These are phyloP conservation scores for Zygosaccharomyces siamensis DNA, from an alignment of 805 yeast genomes.

Conservation along the genomic window DNA sequence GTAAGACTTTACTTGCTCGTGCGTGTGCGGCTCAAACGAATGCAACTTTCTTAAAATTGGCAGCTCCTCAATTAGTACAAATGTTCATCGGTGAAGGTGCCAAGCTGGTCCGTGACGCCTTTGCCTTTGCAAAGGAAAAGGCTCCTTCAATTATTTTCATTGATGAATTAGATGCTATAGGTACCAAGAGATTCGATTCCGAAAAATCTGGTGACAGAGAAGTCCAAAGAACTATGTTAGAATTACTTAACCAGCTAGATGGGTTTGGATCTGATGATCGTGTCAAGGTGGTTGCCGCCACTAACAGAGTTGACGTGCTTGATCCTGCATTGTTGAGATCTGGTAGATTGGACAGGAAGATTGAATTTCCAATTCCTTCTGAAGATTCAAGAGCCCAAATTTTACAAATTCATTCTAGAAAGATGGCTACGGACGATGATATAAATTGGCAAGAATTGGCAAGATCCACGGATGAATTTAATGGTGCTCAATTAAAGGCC, in stretches of 20 bases:
- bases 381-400: constrained; percentile 98
- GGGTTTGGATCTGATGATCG: constrained; percentile 97
- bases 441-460: constrained; percentile 99
- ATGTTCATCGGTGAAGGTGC: constrained; percentile 99
- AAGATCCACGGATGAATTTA: constrained; percentile 95
- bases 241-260: constrained; percentile 91
- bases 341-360: constrained; percentile 95
- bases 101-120: constrained; percentile 93
- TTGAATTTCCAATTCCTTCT: constrained; percentile 95
- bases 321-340: constrained; percentile 98
- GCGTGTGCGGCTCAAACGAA: constrained; percentile 99
- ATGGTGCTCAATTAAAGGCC: constrained; percentile 98
- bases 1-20: constrained; percentile 92
- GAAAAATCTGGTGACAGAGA: constrained; percentile 97
- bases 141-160: constrained; percentile 97
- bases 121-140: constrained; percentile 94
- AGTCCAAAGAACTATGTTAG: constrained; percentile 99
- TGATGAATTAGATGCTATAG: constrained; percentile 98
- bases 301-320: constrained; percentile 94
- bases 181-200: constrained; percentile 95
- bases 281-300: constrained; percentile 96
- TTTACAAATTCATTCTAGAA: constrained; percentile 93
- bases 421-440: constrained; percentile 85
- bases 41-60: constrained; percentile 92
- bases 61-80: constrained; percentile 97